These are phyloP conservation scores for Arthrobotrys megalospora DNA, from an alignment of 2,329 filamentous ascomycete species.

Conservation along the genomic window DNA sequence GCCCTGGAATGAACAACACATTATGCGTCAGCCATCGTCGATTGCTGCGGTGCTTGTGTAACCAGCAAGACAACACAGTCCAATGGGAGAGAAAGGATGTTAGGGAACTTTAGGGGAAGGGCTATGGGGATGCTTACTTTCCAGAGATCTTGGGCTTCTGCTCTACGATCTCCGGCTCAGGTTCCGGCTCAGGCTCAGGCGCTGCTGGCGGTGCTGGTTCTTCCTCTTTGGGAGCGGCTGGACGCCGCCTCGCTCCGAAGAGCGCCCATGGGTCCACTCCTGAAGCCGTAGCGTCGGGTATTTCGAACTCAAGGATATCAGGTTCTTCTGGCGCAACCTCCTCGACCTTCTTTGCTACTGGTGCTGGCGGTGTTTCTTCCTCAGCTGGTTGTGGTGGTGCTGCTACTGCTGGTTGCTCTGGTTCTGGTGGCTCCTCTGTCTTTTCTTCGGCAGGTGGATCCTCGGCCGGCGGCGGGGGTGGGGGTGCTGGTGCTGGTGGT, in stretches of 20 bases:
- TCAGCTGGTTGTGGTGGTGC: conserved; percentile 16
- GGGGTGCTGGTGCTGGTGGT: conserved; percentile 3
- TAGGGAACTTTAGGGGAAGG: background rate
- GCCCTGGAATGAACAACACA: conserved; percentile 37
- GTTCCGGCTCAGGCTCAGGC: conserved; percentile 23
- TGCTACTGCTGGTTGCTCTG: conserved; percentile 4
- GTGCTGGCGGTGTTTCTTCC: conserved; percentile 14
- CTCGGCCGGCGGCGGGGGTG: conserved; percentile 35
- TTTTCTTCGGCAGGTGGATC: conserved; percentile 34
- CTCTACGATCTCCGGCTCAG: conserved; percentile 28
- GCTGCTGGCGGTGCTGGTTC: conserved; percentile 21
- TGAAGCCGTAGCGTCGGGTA: conserved; percentile 61
- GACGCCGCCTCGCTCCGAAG: conserved; percentile 60
- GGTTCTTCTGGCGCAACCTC: conserved; percentile 31
- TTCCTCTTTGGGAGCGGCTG: conserved; percentile 37
- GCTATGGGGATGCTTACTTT: conserved; percentile 39
- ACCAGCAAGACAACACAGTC: conserved; percentile 3
- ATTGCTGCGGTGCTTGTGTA: conserved; percentile 29
- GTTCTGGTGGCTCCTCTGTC: conserved; percentile 17
- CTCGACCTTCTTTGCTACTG: conserved; percentile 2
- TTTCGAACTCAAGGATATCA: conserved; percentile 54
- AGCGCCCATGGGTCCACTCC: conserved; percentile 58
- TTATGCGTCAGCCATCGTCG: conserved; percentile 22
- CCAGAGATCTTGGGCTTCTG: conserved; percentile 38
- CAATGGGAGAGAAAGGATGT: background rate